Conservation (phyloP, 768 basidiomycete genomes). For the Naganishia friedmannii region DNA sequence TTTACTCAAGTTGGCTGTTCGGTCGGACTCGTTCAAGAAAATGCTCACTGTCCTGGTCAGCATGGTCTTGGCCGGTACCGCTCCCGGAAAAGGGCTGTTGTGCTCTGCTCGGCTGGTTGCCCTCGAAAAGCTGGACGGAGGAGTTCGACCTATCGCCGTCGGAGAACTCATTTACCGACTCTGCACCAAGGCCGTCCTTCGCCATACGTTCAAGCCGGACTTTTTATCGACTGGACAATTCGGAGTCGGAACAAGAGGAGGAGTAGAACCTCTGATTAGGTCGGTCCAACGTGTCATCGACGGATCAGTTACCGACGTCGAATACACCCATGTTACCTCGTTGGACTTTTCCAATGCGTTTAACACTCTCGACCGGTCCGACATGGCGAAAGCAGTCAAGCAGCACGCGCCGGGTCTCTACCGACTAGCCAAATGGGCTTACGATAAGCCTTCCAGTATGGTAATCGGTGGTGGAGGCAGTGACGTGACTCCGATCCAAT, state of each 20-base stretch:
- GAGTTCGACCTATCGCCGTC: slow-evolving; percentile 38
- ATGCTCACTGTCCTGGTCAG: slow-evolving; percentile 5
- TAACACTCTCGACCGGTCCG: slow-evolving; percentile 27
- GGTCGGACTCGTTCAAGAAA: not conserved
- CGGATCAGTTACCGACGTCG: slow-evolving; percentile 9
- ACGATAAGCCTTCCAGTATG: slow-evolving; percentile 13
- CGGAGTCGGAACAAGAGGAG: slow-evolving; percentile 33
- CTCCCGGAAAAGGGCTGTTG: slow-evolving; percentile 29
- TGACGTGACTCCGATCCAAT: not conserved
- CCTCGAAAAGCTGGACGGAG: slow-evolving; percentile 33
- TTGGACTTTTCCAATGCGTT: slow-evolving; percentile 41
- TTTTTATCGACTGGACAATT: slow-evolving; percentile 30
- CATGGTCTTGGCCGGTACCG: slow-evolving; percentile 9
- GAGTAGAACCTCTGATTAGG: slow-evolving; percentile 32
- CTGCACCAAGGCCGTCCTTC: slow-evolving; percentile 31
- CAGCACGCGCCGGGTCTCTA: slow-evolving; percentile 32
- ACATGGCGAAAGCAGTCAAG: slow-evolving; percentile 15
- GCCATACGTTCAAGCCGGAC: slow-evolving; percentile 7
- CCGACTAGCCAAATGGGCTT: slow-evolving; percentile 25
- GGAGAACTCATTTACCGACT: slow-evolving; percentile 39
- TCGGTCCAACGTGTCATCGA: slow-evolving; percentile 31
- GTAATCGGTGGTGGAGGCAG: not conserved
- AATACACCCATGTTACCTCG: slow-evolving; percentile 27
- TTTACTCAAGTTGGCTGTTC: not conserved
- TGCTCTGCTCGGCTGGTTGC: slow-evolving; percentile 33